A percentile compares a stretch with the other conserved stretches of the same genome.
phyloP scores from a whole-genome alignment of 768 basidiomycete genomes.

The Naematelia aurantialba region DNA sequence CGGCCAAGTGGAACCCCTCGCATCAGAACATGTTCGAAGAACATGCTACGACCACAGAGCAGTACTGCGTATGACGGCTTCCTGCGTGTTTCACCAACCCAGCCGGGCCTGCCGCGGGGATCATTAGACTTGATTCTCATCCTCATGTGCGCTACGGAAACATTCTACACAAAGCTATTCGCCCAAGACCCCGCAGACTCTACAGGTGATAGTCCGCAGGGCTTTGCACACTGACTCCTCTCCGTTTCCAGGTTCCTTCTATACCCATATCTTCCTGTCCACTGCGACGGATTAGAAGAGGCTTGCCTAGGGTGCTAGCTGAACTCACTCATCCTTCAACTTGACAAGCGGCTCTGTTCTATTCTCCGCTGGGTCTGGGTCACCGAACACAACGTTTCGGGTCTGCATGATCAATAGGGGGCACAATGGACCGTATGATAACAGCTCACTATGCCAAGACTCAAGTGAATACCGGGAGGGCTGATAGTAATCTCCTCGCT shows the following conservation, averaged over 20 bases:
- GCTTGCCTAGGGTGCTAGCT: not conserved
- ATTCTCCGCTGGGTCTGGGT: constrained; percentile 1
- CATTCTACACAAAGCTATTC: too few relatives aligned
- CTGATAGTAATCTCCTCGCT: not conserved
- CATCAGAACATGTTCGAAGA: too few relatives aligned
- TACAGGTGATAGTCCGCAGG: constrained; percentile 1
- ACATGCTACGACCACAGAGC: too few relatives aligned
- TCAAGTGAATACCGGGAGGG: not conserved
- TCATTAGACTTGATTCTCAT: too few relatives aligned
- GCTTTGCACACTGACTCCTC: not conserved
- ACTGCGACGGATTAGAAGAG: not conserved
- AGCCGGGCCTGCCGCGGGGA: too few relatives aligned
- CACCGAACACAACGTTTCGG: not conserved
- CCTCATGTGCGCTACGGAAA: too few relatives aligned
- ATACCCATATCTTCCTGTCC: not conserved
- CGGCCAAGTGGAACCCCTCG: too few relatives aligned
- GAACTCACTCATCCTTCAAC: constrained; percentile 1
- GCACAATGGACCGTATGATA: not conserved
- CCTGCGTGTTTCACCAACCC: too few relatives aligned
- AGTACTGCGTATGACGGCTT: too few relatives aligned
- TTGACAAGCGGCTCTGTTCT: not conserved
- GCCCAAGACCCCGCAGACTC: too few relatives aligned
- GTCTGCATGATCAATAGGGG: not conserved
- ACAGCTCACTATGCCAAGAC: not conserved
- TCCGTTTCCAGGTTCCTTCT: not conserved